Percentiles rank a stretch among this genome's conserved stretches.
Evolutionary conservation across 352 stramenopile species (phyloP).

Genomic region (Saprolegnia diclina): DNA sequence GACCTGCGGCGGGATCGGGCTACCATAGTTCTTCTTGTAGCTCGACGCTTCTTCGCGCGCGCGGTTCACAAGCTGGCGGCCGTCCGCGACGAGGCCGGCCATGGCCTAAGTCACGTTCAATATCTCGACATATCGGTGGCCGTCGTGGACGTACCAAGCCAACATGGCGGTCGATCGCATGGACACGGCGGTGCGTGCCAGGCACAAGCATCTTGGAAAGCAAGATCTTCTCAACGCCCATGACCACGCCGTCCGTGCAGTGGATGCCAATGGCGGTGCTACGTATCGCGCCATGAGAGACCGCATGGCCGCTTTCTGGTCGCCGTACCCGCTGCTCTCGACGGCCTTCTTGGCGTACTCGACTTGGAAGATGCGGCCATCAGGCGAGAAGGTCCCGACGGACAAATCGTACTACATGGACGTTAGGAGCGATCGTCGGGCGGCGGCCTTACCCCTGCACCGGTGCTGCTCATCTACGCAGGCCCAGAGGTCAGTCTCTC

Average conservation of each 20-base stretch:
- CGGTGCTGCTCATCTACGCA: constrained; percentile 72
- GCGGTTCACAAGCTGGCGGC: constrained; percentile 93
- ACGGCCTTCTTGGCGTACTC: constrained; percentile 98
- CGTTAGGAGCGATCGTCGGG: not conserved
- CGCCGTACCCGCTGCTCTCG: constrained; percentile 88
- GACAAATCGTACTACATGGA: constrained; percentile 76
- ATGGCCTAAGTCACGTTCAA: constrained; percentile 56
- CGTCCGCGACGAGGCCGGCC: constrained; percentile 94
- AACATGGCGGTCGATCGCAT: constrained; percentile 88
- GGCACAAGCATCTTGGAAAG: constrained; percentile 90
- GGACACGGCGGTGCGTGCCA: constrained; percentile 79
- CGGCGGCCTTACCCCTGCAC: constrained; percentile 46
- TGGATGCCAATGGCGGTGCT: constrained; percentile 97
- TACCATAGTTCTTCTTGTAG: constrained; percentile 97
- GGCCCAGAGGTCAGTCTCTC: too few relatives aligned
- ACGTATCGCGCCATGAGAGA: not conserved
- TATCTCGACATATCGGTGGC: not conserved
- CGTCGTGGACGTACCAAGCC: constrained; percentile 56
- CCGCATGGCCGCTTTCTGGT: not conserved
- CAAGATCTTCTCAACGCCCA: constrained; percentile 95
- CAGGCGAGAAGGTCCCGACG: constrained; percentile 93
- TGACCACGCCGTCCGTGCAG: constrained; percentile 96
- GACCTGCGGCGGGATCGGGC: constrained; percentile 87
- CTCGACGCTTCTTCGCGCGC: constrained; percentile 90
- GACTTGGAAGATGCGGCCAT: constrained; percentile 98